Evolutionary conservation across 352 stramenopile genomes (phyloP), one percentile per base, ranked within the genome.

Genomic region (Phytophthora ohioensis): DNA sequence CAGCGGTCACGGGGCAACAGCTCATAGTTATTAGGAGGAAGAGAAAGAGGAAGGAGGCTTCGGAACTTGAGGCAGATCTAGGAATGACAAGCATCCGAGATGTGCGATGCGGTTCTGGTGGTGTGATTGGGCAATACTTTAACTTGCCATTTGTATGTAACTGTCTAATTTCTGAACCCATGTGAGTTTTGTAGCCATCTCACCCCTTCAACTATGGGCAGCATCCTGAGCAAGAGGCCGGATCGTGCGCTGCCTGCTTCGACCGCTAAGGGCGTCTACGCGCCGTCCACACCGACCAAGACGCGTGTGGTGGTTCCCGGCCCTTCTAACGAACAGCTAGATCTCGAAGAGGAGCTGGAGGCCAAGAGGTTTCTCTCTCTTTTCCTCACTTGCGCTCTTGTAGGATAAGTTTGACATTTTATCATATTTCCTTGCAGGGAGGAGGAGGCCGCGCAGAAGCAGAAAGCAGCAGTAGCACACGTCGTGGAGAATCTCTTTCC

Each of bases 401-500:
- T 41, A 59, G 2, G 43, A 30, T 15, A 21, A 54, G 30, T 58
- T 21, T 56, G 57, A 59, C 36, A 31, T 47, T 52, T 41, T 13
- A 46, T n/a, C 45, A 39, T 53, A 27, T 52, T 5, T 17, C 13
- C 13, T 15, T 30, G 9, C 6, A 92, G 82, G 47, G 72, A 90
- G 32, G 70, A 84, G 47, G 83, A 87, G 34, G 62, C 67, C 4
- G 80, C 74, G 3, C 58, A 79, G 47, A 79, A 82, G 21, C 85
- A 93, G 59, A 82, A 81, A 42, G 61, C 65, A 4, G 85, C 83
- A 2, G 83, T 93, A 54, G 68, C 66, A 0, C 87, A 94, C 41
- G 82, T 91, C 5, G 87, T 94, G 5, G 85, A 90, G 55, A 92
- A 94, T 55, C 74, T 94, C 27, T 94, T 91, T 39, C 79, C 87